These are phyloP conservation scores for Penicillium malachiteum DNA, from an alignment of 495 filamentous ascomycete species.

Conservation along the genomic window DNA sequence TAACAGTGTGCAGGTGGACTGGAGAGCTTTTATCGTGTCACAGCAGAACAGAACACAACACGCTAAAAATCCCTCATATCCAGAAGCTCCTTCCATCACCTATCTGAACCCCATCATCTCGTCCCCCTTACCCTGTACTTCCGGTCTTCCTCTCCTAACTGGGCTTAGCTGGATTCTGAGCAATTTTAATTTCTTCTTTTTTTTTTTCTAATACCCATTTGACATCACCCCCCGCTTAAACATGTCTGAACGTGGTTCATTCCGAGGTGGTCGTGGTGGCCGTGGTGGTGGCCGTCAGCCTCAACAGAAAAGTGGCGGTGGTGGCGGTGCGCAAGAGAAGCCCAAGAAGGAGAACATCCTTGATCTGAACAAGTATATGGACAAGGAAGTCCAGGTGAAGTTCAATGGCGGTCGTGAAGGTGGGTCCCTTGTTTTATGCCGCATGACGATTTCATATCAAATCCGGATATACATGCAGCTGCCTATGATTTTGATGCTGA, in stretches of 20 bases:
- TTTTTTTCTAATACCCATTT: neutral
- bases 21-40: too few species aligned
- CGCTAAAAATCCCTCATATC: slow-evolving; percentile 34
- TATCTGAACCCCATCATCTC: neutral
- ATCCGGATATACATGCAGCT: slow-evolving; percentile 1
- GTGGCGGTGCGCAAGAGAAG: slow-evolving; percentile 58
- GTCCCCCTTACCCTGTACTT: neutral
- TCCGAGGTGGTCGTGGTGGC: slow-evolving; percentile 56
- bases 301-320: slow-evolving; percentile 48
- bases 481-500: too few species aligned
- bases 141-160: slow-evolving; percentile 10
- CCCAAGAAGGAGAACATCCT: slow-evolving; percentile 99
- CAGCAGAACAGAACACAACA: neutral
- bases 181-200: slow-evolving; percentile 5
- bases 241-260: slow-evolving; percentile 70
- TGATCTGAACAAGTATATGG: slow-evolving; percentile 92
- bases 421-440: slow-evolving; percentile 35
- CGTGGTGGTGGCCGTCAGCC: slow-evolving; percentile 42
- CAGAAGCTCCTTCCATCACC: neutral
- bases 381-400: slow-evolving; percentile 91
- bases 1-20: too few species aligned
- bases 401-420: slow-evolving; percentile 95
- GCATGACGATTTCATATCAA: neutral
- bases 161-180: slow-evolving; percentile 11
- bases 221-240: slow-evolving; percentile 15